Conservation (phyloP, 441 rosid species). For the Pelargonium myrrhifolium region DNA sequence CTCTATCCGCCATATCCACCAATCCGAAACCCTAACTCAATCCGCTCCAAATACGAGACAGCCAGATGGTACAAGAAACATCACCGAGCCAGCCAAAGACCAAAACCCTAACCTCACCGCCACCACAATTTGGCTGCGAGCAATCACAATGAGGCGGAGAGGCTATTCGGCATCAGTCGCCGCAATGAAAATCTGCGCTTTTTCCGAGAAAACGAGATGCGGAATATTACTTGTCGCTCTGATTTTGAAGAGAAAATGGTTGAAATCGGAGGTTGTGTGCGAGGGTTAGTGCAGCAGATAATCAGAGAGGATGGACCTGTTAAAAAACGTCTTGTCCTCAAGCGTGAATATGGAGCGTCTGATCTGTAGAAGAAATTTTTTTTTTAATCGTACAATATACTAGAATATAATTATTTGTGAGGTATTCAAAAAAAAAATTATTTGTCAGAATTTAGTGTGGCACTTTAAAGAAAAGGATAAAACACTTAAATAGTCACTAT, state of each 20-base stretch:
- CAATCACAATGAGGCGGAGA: neutral
- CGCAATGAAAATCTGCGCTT: neutral
- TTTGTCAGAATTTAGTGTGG: too few relatives aligned
- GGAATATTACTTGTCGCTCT: neutral
- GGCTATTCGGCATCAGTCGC: neutral
- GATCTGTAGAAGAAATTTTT: neutral
- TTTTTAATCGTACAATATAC: neutral
- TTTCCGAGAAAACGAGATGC: neutral
- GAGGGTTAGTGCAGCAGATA: neutral
- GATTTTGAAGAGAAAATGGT: neutral
- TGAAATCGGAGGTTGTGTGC: neutral
- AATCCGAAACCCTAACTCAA: slow-evolving; percentile 33
- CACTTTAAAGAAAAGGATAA: too few relatives aligned
- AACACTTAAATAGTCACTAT: too few relatives aligned
- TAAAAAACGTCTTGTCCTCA: neutral
- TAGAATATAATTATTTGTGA: too few relatives aligned
- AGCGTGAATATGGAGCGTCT: neutral
- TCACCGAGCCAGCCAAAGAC: slow-evolving; percentile 7
- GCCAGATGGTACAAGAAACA: slow-evolving; percentile 4
- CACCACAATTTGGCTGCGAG: neutral
- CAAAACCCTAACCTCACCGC: slow-evolving; percentile 19
- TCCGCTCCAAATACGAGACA: slow-evolving; percentile 9
- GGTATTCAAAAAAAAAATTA: too few relatives aligned
- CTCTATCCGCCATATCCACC: slow-evolving; percentile 51
- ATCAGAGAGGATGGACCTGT: neutral